phyloP scores from a whole-genome alignment of 164 flowering plant genomes.

The Taxillus chinensis region DNA sequence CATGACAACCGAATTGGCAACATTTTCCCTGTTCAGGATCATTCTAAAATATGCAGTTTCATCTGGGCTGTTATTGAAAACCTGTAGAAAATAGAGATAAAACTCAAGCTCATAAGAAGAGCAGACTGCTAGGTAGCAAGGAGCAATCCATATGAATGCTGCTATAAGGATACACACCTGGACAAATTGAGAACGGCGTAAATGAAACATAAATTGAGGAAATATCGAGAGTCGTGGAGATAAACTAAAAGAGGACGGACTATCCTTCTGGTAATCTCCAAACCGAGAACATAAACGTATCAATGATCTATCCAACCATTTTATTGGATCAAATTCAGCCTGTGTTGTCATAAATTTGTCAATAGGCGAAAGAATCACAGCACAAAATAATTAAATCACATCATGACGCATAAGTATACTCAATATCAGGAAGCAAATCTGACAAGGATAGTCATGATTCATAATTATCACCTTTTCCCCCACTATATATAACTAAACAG shows the following conservation, averaged over 20 bases:
- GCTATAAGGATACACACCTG: conserved; percentile 42
- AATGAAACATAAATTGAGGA: conserved; percentile 88
- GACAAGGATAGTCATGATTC: too few species aligned
- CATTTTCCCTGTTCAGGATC: conserved; percentile 87
- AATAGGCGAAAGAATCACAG: too few species aligned
- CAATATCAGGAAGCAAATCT: too few species aligned
- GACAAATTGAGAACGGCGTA: conserved; percentile 94
- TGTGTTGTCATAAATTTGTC: conserved; percentile 12
- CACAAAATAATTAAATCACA: too few species aligned
- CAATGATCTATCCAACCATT: conserved; percentile 91
- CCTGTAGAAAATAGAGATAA: conserved; percentile 24
- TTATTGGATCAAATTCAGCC: conserved; percentile 94
- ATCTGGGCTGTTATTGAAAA: conserved; percentile 94
- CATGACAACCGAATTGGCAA: conserved; percentile 92
- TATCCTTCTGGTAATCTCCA: conserved; percentile 93
- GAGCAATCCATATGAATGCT: neutral
- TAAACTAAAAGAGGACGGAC: conserved; percentile 74
- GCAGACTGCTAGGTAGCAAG: neutral
- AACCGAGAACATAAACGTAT: conserved; percentile 77
- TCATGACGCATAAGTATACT: too few species aligned
- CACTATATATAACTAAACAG: too few species aligned
- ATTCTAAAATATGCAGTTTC: conserved; percentile 95
- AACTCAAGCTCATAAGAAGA: neutral
- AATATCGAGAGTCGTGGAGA: conserved; percentile 86
- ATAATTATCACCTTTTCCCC: too few species aligned